phyloP scores from a whole-genome alignment of 306 rosid species.

The Luffa acutangula region DNA sequence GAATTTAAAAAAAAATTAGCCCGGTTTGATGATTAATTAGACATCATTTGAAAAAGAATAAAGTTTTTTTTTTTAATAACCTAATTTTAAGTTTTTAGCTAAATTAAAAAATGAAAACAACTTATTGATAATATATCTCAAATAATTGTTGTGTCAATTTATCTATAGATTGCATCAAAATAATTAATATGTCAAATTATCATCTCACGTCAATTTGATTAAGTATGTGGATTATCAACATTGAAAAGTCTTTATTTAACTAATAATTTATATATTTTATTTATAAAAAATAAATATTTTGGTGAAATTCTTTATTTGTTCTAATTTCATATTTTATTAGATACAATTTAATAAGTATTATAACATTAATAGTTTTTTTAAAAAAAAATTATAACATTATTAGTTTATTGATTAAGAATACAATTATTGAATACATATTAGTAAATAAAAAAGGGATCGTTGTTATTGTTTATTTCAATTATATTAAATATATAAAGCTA shows the following conservation, averaged over 20 bases:
- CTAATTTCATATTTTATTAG: neutral
- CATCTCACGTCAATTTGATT: neutral
- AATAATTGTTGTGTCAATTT: neutral
- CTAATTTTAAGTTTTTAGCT: neutral
- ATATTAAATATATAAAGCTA: no score
- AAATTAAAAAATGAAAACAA: neutral
- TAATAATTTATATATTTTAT: neutral
- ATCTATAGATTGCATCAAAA: neutral
- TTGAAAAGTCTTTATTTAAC: neutral
- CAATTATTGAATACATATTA: no score
- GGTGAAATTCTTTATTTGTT: neutral
- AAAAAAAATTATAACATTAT: no score
- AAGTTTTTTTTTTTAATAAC: no score
- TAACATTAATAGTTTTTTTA: no score
- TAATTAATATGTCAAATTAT: neutral
- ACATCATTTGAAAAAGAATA: no score
- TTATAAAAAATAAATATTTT: neutral
- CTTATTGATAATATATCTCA: neutral
- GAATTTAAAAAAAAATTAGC: neutral
- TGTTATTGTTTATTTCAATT: no score
- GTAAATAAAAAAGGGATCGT: no score
- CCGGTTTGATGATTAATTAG: neutral
- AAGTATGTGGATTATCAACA: neutral
- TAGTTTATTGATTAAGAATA: no score
- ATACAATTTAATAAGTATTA: neutral